phyloP scores from a whole-genome alignment of 2,329 filamentous ascomycete species.

The Dothideomycetes sp. region DNA sequence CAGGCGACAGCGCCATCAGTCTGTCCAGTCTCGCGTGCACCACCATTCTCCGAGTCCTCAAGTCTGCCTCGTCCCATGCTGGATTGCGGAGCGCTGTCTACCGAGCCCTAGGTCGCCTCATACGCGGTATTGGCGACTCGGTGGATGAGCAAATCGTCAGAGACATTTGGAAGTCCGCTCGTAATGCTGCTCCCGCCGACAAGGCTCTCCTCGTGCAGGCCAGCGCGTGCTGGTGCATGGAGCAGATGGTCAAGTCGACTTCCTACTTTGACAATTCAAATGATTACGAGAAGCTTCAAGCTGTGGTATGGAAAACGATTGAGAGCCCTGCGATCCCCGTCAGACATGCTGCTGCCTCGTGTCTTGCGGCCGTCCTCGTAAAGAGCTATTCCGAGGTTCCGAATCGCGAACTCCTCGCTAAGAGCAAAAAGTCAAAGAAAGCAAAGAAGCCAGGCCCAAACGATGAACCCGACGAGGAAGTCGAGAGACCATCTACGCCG shows the following conservation, averaged over 20 bases:
- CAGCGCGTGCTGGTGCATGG: constrained; percentile 68
- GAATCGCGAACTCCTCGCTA: constrained; percentile 40
- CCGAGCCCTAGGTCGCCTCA: constrained; percentile 62
- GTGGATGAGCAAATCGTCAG: constrained; percentile 77
- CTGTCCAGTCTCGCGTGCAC: constrained; percentile 65
- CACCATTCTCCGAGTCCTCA: constrained; percentile 66
- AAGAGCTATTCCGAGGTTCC: constrained; percentile 63
- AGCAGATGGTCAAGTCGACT: constrained; percentile 60
- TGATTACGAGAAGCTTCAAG: constrained; percentile 84
- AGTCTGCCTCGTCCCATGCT: constrained; percentile 66
- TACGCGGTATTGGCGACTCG: constrained; percentile 61
- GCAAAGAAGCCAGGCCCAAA: constrained; percentile 55
- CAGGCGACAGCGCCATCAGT: constrained; percentile 84
- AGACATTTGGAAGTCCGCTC: constrained; percentile 86
- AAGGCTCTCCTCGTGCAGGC: constrained; percentile 74
- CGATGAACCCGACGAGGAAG: constrained; percentile 58
- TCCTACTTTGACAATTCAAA: constrained; percentile 75
- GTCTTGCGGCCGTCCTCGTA: constrained; percentile 70
- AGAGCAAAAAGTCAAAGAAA: constrained; percentile 61
- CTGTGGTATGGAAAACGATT: constrained; percentile 72
- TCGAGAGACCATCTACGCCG: constrained; percentile 61
- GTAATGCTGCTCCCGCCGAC: constrained; percentile 64
- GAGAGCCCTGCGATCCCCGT: constrained; percentile 67
- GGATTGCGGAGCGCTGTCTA: constrained; percentile 74
- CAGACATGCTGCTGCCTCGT: constrained; percentile 76